phyloP scores from a whole-genome alignment of 176 grass and related monocot species.

The Ensete glaucum region DNA sequence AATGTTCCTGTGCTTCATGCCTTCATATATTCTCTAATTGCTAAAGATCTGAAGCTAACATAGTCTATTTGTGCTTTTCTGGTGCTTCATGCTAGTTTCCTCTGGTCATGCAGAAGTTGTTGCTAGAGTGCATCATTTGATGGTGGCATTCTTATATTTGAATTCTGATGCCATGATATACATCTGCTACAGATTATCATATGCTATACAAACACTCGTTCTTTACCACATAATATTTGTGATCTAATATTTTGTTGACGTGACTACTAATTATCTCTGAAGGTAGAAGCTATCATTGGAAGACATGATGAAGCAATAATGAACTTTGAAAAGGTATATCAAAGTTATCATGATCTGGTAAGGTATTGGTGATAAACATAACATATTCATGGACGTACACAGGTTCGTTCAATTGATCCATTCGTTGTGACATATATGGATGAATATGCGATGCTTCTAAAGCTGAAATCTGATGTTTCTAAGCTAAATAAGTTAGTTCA shows the following conservation, averaged over 20 bases:
- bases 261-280: conserved; percentile 27
- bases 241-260: conserved; percentile 4
- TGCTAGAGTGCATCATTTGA: background rate
- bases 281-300: conserved; percentile 89
- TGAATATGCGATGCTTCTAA: conserved; percentile 94
- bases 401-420: conserved; percentile 78
- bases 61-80: background rate
- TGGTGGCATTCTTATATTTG: background rate
- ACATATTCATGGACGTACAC: background rate
- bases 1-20: too few relatives aligned
- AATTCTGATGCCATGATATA: background rate
- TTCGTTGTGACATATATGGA: conserved; percentile 88
- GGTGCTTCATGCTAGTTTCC: background rate
- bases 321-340: conserved; percentile 89
- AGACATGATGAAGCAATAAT: conserved; percentile 85
- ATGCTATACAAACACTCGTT: background rate
- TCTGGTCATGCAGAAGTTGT: background rate
- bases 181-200: background rate
- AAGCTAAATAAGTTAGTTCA: conserved; percentile 95
- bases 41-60: background rate
- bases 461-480: conserved; percentile 61
- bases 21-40: background rate
- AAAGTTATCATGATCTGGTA: background rate
- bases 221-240: background rate
- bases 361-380: background rate